phyloP scores from a whole-genome alignment of 2,329 filamentous ascomycete genomes.

The Phialocephala subalpina region DNA sequence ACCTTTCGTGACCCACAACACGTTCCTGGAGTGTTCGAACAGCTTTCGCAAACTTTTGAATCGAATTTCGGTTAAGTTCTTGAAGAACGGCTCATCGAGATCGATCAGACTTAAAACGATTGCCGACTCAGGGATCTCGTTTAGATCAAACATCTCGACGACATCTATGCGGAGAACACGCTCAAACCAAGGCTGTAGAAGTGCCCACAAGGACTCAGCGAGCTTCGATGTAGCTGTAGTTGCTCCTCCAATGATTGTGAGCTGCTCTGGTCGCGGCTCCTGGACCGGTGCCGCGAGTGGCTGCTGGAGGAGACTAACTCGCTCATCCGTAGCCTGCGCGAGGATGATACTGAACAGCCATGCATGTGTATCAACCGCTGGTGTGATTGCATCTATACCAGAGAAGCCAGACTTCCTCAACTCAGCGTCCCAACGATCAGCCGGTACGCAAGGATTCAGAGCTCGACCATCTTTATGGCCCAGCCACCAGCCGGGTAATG shows the following conservation, averaged over 20 bases:
- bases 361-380: not conserved
- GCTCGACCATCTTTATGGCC: constrained; percentile 32
- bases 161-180: too few species aligned
- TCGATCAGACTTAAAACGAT: constrained; percentile 17
- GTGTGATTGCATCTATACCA: constrained; percentile 15
- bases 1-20: constrained; percentile 36
- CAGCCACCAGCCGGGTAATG: constrained; percentile 45
- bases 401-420: constrained; percentile 5
- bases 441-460: not conserved
- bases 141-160: not conserved
- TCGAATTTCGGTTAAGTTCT: not conserved
- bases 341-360: not conserved
- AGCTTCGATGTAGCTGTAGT: not conserved
- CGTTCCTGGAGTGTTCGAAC: constrained; percentile 11
- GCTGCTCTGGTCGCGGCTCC: too few species aligned
- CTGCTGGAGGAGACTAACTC: not conserved
- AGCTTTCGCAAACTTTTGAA: constrained; percentile 13
- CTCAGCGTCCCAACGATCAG: constrained; percentile 16
- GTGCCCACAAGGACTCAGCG: not conserved
- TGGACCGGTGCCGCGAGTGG: not conserved
- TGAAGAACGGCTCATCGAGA: constrained; percentile 20
- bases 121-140: constrained; percentile 7
- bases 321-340: not conserved
- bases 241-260: not conserved
- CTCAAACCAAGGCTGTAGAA: too few species aligned